Evolutionary conservation across 179 eudicot genomes (phyloP).

Genomic region (Nepenthes alata): DNA sequence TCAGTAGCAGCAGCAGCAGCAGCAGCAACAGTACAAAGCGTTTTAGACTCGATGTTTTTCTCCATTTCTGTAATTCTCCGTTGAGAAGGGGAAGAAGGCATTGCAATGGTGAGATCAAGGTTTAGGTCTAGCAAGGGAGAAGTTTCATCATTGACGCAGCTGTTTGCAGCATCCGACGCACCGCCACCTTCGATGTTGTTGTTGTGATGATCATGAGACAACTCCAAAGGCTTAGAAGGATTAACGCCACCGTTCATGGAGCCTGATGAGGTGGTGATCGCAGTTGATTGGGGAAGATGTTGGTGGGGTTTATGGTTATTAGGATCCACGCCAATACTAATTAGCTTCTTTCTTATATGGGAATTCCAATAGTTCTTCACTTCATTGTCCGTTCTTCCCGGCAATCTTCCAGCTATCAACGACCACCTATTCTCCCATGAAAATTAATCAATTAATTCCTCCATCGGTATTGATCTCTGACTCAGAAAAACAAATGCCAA

Average conservation of each 20-base stretch:
- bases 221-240: background rate
- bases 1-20: background rate
- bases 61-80: background rate
- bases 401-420: constrained; percentile 21
- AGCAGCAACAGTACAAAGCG: background rate
- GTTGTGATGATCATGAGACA: background rate
- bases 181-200: background rate
- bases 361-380: constrained; percentile 26
- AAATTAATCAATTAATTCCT: background rate
- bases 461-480: background rate
- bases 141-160: constrained; percentile 10
- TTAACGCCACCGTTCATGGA: background rate
- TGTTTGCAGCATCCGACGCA: constrained; percentile 1
- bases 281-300: constrained; percentile 6
- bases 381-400: constrained; percentile 24
- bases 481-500: no score
- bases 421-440: constrained; percentile 16
- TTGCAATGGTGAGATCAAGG: constrained; percentile 17
- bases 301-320: constrained; percentile 16
- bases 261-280: constrained; percentile 1
- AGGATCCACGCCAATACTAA: constrained; percentile 18
- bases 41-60: background rate
- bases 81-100: constrained; percentile 6
- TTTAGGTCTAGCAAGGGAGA: constrained; percentile 7
- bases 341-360: constrained; percentile 17